phyloP scores from a whole-genome alignment of 768 basidiomycete species.

The Russula virescens region DNA sequence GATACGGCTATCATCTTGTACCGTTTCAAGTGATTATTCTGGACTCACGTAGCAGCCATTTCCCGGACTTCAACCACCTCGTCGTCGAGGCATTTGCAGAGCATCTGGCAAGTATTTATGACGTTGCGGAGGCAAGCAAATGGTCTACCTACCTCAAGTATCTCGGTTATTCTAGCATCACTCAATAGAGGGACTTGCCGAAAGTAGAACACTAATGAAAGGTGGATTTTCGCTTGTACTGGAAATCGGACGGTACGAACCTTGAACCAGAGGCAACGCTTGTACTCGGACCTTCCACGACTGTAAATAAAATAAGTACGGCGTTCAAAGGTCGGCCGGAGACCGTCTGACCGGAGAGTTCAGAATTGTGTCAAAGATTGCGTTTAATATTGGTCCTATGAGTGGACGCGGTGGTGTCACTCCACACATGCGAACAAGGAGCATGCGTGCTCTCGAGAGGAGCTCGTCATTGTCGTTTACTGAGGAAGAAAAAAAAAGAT shows the following conservation, averaged over 20 bases:
- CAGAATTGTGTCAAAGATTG: constrained; percentile 72
- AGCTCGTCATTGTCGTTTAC: constrained; percentile 75
- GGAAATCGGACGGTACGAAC: constrained; percentile 31
- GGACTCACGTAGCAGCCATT: constrained; percentile 73
- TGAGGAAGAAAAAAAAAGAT: constrained; percentile 27
- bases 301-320: constrained; percentile 33
- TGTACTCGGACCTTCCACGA: constrained; percentile 88
- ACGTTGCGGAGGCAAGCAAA: background rate
- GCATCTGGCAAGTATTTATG: constrained; percentile 40
- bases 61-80: constrained; percentile 87
- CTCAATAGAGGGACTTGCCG: constrained; percentile 77
- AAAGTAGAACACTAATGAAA: constrained; percentile 69
- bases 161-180: constrained; percentile 69
- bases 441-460: constrained; percentile 52
- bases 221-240: background rate
- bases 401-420: constrained; percentile 70
- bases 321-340: background rate
- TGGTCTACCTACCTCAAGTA: constrained; percentile 57
- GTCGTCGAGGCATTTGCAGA: constrained; percentile 78
- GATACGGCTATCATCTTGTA: background rate
- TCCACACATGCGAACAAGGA: constrained; percentile 81
- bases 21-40: background rate
- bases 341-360: constrained; percentile 55
- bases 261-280: constrained; percentile 79
- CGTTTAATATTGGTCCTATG: constrained; percentile 61